Base-by-base conservation (phyloP, 805 yeast species). In the Wickerhamomyces queroliae region DNA sequence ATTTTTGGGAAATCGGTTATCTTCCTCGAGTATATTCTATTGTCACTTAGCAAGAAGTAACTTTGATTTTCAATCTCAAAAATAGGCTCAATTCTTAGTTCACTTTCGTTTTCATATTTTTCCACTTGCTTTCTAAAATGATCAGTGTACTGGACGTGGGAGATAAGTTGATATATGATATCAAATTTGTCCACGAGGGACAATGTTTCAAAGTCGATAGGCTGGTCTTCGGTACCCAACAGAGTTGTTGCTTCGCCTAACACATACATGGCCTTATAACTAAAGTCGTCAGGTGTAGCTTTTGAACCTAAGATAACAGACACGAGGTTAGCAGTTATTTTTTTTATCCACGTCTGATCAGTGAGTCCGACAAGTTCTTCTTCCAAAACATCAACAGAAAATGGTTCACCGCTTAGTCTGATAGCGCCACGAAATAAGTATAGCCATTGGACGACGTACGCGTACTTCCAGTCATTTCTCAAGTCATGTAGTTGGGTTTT, bases 351-450 rank as follows among this genome's bases (percentile, higher is more conserved):
- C 34, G 66, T 56, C 1, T 62, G 58, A 13, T 72, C 74, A 18
- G 57, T 56, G 18, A 69, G 45, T 0, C 71, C 72, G 20, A 78
- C 61, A 12, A 80, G 59, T 47, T 80, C 88, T 49, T 78, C 78
- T 50, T 80, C 88, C 43, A 80, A 72, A 61, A 49, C 39, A 42
- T 78, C 81, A 7, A 72, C 70, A 48, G 79, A 82, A 47, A 80
- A 75, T 11, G 65, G 64, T 39, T 78, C 84, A 7, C 65, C 61
- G 11, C 63, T 62, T 39, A 80, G 55, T 47, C 67, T 74, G 26
- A 79, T 55, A 36, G 67, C 65, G 19, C 76, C 78, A 39, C 79
- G 70, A 54, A 73, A 70, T 35, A 69, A 62, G 44, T 68, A 69
- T 21, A 79, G 54, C 86, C 86, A 80, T 55, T 78, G 76, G 11